Base-by-base conservation (phyloP, 176 grass and related monocot genomes). In the Phyllostachys edulis region DNA sequence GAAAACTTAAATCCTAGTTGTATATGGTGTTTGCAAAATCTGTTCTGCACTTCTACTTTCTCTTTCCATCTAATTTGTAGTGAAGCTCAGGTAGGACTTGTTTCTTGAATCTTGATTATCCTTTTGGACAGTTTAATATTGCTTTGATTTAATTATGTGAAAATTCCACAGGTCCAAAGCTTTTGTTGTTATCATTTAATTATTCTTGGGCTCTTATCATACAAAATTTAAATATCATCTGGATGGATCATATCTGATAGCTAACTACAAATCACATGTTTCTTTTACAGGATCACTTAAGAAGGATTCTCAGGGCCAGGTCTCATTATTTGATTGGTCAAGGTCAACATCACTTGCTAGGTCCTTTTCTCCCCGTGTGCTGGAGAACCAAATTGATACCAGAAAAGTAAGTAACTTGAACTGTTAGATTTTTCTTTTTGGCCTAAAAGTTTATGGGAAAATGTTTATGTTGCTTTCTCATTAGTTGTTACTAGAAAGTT, bases 271-370 rank as follows among this genome's bases (percentile, higher is more conserved):
- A 73, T 85, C 24, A 57, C n/a, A 21, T 89, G 20, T 76, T 69
- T 62, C 27, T 81, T 83, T 85, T 84, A 23, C 88, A 99, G 97
- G 93, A 96, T 85, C 97, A 96, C 84, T 86, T 99, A 71, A 92
- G 97, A 83, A 96, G 97, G 86, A 99, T 99, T 90, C 90, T 99
- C 75, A 94, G 91, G 88, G 97, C 2, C 97, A 96, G 71, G 92
- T 94, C 71, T 99, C 97, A 76, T 87, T 99, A 52, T 99, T 99
- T 91, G 93, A 99, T 86, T 99, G 97, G 97, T 96, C 97, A 75
- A 89, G 90, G 75, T 96, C 93, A 80, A 90, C 90, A 88, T 99
- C 93, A 66, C 86, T 96, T 47, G 96, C 96, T 45, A 85, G 96
- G 80, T 89, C 93, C n/a, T 92, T 96, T 51, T 99, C 91, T 84